Evolutionary conservation across 306 rosid species (phyloP), one percentile per base, ranked within the genome.

Genomic region (Notholithocarpus densiflorus): DNA sequence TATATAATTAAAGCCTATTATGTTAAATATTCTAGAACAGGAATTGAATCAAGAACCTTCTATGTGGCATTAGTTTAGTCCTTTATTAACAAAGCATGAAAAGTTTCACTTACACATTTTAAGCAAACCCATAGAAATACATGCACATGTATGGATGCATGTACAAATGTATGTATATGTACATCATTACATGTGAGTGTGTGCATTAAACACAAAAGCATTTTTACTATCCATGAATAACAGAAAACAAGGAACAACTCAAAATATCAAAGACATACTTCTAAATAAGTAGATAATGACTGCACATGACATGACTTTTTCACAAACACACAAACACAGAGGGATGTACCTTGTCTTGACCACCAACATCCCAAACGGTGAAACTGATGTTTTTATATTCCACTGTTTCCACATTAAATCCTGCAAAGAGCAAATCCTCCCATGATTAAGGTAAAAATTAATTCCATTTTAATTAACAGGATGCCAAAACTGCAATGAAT

Each of bases 291-390:
- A 68, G 69, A 40, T 40, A 77, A 45, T 45, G 52, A 65, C 57
- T 52, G 31, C 57, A 24, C 21, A 21, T 17, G 27, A 70, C 75
- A 61, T 57, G 57, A 74, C 55, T 79, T 78, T 74, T 52, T 71
- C 71, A 74, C 51, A 74, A 45, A 65, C 65, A 80, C 12, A 29
- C 65, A 80, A 14, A 34, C 40, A 29, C 61, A 62, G 37, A 57
- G 68, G 72, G 19, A 14, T 59, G 68, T 88, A 94, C 98, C 91
- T 94, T 92, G 93, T 94, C 98, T 77, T 94, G 97, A 84, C 98
- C 98, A 20, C 98, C 98, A 14, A 94, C 98, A 85, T 94, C 98
- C 98, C 98, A 94, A 74, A 94, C 98, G 4, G 98, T 94, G 87
- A 94, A 94, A 92, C 98, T 94, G 84, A 94, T 94, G 91, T 94